Percentiles rank a stretch among this genome's conserved stretches.
Conservation (phyloP, 2,329 filamentous ascomycete genomes). For the Aspergillus sp. region DNA sequence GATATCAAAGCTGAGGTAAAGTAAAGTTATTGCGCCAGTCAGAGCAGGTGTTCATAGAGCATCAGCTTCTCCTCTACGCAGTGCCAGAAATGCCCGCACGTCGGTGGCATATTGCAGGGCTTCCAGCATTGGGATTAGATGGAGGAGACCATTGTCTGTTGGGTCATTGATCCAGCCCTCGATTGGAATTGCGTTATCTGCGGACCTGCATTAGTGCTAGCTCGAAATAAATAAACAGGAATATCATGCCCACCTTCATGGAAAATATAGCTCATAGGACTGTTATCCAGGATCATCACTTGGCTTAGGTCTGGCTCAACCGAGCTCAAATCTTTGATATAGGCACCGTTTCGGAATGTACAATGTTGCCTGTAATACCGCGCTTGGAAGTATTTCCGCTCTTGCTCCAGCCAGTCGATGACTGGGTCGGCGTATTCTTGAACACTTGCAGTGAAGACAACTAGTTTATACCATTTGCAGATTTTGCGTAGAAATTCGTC, state of each 20-base stretch:
- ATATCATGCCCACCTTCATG: constrained; percentile 74
- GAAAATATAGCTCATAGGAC: constrained; percentile 96
- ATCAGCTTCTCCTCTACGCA: constrained; percentile 75
- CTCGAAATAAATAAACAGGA: background rate
- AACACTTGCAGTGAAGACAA: constrained; percentile 94
- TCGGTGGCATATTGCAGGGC: constrained; percentile 96
- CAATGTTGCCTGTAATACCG: constrained; percentile 97
- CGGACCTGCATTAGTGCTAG: background rate
- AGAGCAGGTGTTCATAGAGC: constrained; percentile 19
- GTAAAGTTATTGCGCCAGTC: background rate
- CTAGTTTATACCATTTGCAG: constrained; percentile 96
- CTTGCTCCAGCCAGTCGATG: constrained; percentile 96
- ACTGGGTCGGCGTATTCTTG: constrained; percentile 98
- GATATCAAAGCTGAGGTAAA: constrained; percentile 3
- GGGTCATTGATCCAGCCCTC: constrained; percentile 99
- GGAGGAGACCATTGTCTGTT: constrained; percentile 90
- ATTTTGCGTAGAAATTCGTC: constrained; percentile 95
- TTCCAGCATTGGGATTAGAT: constrained; percentile 88
- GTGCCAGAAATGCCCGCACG: constrained; percentile 82
- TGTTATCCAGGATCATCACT: constrained; percentile 99
- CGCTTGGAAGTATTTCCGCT: constrained; percentile 92
- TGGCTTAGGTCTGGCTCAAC: constrained; percentile 96
- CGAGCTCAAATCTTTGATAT: constrained; percentile 95
- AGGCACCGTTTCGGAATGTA: constrained; percentile 90
- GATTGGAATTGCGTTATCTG: constrained; percentile 98